A percentile compares a stretch with the other conserved stretches of the same genome.
phyloP scores from a whole-genome alignment of 2,329 filamentous ascomycete genomes.

The Microsporum audouinii region DNA sequence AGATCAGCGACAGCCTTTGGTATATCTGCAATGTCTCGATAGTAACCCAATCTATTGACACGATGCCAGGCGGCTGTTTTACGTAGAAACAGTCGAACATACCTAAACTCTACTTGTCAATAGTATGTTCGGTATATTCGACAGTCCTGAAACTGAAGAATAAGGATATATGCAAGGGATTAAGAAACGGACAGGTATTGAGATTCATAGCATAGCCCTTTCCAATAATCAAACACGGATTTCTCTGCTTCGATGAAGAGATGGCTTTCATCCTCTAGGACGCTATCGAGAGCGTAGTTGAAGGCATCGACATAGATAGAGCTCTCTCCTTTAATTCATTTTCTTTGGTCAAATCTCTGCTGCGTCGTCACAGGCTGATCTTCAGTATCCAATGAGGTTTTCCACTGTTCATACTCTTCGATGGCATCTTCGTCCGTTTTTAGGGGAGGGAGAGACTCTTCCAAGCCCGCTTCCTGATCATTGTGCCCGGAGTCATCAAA shows the following conservation, averaged over 20 bases:
- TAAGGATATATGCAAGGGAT: neutral
- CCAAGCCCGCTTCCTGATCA: conserved; percentile 32
- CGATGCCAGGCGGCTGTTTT: conserved; percentile 91
- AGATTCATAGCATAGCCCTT: conserved; percentile 61
- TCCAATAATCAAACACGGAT: conserved; percentile 67
- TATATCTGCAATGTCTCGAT: conserved; percentile 70
- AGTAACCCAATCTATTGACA: conserved; percentile 62
- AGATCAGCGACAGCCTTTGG: conserved; percentile 53
- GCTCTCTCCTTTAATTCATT: conserved; percentile 64
- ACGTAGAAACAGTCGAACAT: conserved; percentile 82
- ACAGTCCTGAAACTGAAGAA: neutral
- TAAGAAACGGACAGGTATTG: conserved; percentile 64
- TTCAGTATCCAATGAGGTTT: conserved; percentile 37
- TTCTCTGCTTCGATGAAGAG: conserved; percentile 73
- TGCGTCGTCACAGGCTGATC: conserved; percentile 38
- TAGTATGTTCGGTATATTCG: neutral
- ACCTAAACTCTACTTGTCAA: conserved; percentile 41
- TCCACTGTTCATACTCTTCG: conserved; percentile 55
- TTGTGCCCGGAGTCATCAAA: neutral
- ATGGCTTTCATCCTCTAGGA: conserved; percentile 77
- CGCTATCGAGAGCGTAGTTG: conserved; percentile 79
- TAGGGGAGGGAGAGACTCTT: conserved; percentile 58
- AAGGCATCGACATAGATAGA: conserved; percentile 98
- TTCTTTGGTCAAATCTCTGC: conserved; percentile 35
- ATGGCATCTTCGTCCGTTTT: conserved; percentile 60